Evolutionary conservation across 441 rosid species (phyloP).

Genomic region (Euphorbia schlechtendalii): DNA sequence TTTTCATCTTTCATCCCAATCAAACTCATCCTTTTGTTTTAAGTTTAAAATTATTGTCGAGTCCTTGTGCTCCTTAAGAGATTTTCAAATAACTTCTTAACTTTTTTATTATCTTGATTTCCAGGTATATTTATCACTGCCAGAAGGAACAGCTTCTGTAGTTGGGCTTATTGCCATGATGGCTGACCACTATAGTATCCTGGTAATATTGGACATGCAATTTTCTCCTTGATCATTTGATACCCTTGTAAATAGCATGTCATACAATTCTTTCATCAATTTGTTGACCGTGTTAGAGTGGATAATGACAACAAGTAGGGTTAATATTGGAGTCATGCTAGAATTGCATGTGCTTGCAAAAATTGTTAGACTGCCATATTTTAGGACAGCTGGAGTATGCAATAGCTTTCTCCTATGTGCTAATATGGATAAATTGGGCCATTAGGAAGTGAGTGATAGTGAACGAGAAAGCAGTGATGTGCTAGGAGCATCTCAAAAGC

Average conservation of each 20-base stretch:
- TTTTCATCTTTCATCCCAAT: neutral
- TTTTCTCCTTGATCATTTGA: constrained; percentile 2
- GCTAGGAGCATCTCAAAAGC: constrained; percentile 33
- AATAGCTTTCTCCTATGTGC: constrained; percentile 4
- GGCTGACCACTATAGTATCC: constrained; percentile 84
- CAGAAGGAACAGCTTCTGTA: constrained; percentile 90
- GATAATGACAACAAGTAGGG: neutral
- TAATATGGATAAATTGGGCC: constrained; percentile 12
- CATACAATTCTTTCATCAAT: constrained; percentile 1
- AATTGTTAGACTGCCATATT: neutral
- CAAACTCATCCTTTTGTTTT: neutral
- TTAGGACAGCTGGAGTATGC: constrained; percentile 5
- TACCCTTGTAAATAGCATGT: neutral
- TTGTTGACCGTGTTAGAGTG: neutral
- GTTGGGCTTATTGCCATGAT: constrained; percentile 97
- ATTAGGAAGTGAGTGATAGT: constrained; percentile 68
- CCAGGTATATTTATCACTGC: constrained; percentile 93
- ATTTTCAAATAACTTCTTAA: neutral
- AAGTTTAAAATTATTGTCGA: neutral
- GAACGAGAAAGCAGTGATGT: constrained; percentile 62
- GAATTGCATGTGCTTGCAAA: neutral
- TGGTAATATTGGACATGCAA: constrained; percentile 45
- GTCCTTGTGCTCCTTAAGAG: neutral
- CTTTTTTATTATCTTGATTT: constrained; percentile 1
- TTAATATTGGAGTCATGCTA: neutral